These are phyloP conservation scores for Copromyces sp. DNA, from an alignment of 495 filamentous ascomycete species.

Conservation along the genomic window DNA sequence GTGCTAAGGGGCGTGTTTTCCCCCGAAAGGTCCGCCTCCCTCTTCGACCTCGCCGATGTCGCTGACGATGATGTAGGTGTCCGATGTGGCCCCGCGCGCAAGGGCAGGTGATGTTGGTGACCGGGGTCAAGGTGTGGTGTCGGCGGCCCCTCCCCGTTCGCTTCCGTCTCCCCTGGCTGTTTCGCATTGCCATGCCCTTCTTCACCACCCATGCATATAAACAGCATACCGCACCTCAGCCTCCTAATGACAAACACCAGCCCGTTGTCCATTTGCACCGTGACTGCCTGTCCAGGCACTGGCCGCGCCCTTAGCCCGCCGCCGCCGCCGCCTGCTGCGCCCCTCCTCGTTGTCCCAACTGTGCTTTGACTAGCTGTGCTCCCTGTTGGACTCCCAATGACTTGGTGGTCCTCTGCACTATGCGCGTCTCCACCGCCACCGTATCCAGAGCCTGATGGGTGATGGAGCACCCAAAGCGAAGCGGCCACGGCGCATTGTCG, in stretches of 20 bases:
- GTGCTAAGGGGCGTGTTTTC: background rate
- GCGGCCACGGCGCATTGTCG: conserved; percentile 40
- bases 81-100: conserved; percentile 25
- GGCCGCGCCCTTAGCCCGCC: background rate
- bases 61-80: conserved; percentile 23
- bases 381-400: background rate
- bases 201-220: conserved; percentile 41
- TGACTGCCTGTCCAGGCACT: conserved; percentile 20
- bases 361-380: background rate
- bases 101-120: background rate
- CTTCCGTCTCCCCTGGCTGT: background rate
- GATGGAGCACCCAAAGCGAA: conserved; percentile 34
- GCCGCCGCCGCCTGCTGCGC: conserved; percentile 1
- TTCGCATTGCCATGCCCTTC: background rate
- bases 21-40: background rate
- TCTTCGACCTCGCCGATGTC: background rate
- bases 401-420: background rate
- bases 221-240: conserved; percentile 40
- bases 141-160: background rate
- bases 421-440: background rate
- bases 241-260: conserved; percentile 37
- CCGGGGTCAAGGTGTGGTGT: background rate
- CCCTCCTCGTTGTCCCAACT: background rate
- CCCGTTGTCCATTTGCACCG: conserved; percentile 36
- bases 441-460: conserved; percentile 1